Conservation (phyloP, 768 basidiomycete genomes). For the Russula earlei region DNA sequence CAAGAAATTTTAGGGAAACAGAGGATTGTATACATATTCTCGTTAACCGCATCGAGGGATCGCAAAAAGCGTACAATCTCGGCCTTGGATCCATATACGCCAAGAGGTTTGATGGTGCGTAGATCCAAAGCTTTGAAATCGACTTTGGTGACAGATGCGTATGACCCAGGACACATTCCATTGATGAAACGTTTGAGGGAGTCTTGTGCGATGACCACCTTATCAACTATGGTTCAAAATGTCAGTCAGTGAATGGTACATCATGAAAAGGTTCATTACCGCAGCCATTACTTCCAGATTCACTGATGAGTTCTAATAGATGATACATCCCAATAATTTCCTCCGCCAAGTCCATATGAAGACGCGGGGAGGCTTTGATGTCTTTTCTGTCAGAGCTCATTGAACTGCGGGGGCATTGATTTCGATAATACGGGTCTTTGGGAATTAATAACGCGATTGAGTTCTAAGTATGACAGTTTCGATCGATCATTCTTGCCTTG, state of each 20-base stretch:
- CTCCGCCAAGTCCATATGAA: background rate
- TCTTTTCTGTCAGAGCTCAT: background rate
- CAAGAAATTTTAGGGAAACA: background rate
- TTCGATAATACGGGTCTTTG: too few relatives aligned
- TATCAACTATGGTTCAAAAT: slow-evolving; percentile 36
- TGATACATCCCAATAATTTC: slow-evolving; percentile 39
- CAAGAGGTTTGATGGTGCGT: slow-evolving; percentile 38
- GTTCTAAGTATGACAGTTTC: too few relatives aligned
- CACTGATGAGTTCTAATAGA: slow-evolving; percentile 43
- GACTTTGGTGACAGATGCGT: slow-evolving; percentile 43
- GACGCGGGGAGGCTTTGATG: background rate
- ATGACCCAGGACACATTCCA: slow-evolving; percentile 39
- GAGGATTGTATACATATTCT: slow-evolving; percentile 30
- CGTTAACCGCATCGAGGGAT: slow-evolving; percentile 29
- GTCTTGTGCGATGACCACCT: slow-evolving; percentile 48
- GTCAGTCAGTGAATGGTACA: background rate
- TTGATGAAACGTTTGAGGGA: slow-evolving; percentile 42
- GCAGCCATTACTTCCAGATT: slow-evolving; percentile 40
- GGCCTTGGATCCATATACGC: slow-evolving; percentile 45
- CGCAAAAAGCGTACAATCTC: slow-evolving; percentile 40
- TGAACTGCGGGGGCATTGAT: background rate
- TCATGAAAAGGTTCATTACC: slow-evolving; percentile 29
- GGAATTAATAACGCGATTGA: too few relatives aligned
- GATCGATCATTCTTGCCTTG: too few relatives aligned
- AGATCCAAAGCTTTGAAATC: slow-evolving; percentile 45